Base-by-base conservation (phyloP, 139 green algal genomes). In the Diplosphaera chodatii region DNA sequence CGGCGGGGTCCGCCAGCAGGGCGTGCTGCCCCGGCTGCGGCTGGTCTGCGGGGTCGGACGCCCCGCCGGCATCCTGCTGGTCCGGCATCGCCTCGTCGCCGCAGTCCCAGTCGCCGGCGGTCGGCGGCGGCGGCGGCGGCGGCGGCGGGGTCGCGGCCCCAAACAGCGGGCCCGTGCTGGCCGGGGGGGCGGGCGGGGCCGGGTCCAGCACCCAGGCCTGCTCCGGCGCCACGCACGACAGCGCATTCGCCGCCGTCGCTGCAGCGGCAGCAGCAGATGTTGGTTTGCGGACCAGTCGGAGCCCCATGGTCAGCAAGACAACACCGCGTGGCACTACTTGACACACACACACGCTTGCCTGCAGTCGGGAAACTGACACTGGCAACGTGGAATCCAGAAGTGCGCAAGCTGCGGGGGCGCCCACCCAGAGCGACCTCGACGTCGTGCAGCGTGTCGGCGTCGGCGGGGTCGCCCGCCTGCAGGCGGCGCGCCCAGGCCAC, bases 191-290 rank as follows among this genome's bases (percentile, higher is more conserved):
- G 48, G 10, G 48, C 48, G 48, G 64, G n/a, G 34, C 71, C 2
- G 80, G 64, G 75, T 83, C 80, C 63, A 69, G 64, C 37, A 85
- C 59, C 77, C 77, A 83, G 1, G 73, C 73, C 1, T 72, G 66
- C 41, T 64, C 48, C 2, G 64, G 32, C 23, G 73, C 73, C 32
- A 80, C 77, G 30, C 79, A 55, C 40, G 64, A 66, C 32, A 73
- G 68, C 20, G 68, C 55, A n/a, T 55, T 66, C 22, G 40, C 30
- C 2, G 68, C 68, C 22, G 68, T 59, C 2, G 28, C 68, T 73
- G 68, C 55, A 48, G 37, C n/a, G n/a, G n/a, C n/a, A n/a, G 30
- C 28, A 48, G 37, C 37, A 8, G 37, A 48, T 8, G 13, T 21
- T 8, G 13, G 37, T 48, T 8, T n/a, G n/a, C n/a, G n/a, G n/a